Conservation (phyloP, 106 monocot genomes). For the Allium cepa region DNA sequence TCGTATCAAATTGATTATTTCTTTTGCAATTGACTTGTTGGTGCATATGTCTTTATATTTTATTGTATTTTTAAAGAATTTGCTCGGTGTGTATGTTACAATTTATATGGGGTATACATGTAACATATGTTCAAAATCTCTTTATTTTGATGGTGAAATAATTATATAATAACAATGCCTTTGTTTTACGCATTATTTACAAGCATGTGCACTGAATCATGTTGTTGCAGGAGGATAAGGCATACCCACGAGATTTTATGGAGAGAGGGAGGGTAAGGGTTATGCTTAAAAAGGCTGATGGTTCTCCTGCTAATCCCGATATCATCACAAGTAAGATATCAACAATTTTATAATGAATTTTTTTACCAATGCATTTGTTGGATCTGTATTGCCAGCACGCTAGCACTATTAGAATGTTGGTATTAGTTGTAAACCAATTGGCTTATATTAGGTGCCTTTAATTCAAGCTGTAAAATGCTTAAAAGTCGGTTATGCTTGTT, state of each 20-base stretch:
- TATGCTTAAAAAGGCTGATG: slow-evolving; percentile 69
- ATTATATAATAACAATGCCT: neutral
- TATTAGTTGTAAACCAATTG: too few species aligned
- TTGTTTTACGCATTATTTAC: neutral
- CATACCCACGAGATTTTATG: slow-evolving; percentile 93
- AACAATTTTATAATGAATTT: neutral
- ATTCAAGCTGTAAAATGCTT: too few species aligned
- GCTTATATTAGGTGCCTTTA: too few species aligned
- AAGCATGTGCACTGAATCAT: neutral
- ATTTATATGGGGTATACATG: neutral
- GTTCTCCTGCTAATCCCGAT: slow-evolving; percentile 51
- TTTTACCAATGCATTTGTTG: too few species aligned
- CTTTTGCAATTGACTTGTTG: too few species aligned
- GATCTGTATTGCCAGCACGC: too few species aligned
- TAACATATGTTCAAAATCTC: neutral
- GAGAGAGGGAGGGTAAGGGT: slow-evolving; percentile 84
- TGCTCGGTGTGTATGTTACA: too few species aligned
- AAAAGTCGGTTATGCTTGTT: too few species aligned
- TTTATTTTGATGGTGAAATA: neutral
- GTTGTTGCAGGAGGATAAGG: slow-evolving; percentile 71
- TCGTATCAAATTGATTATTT: too few species aligned
- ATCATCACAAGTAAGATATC: slow-evolving; percentile 61
- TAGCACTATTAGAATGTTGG: too few species aligned
- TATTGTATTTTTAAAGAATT: too few species aligned
- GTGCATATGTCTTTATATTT: too few species aligned